Conservation (phyloP, 2,329 filamentous ascomycete genomes). For the Calycina marina region DNA sequence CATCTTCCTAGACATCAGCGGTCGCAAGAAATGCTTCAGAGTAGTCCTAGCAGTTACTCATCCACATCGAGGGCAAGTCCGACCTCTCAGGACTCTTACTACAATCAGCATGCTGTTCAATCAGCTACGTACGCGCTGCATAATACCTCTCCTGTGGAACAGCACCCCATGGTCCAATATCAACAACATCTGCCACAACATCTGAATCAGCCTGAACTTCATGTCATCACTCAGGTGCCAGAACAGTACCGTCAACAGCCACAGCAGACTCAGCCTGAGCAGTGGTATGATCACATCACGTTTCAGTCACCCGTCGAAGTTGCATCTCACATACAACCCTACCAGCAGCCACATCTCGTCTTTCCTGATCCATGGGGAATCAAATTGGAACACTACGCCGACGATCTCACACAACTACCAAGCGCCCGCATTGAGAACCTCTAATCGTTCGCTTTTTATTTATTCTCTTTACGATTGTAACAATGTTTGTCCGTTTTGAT, state of each 20-base stretch:
- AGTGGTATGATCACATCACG: slow-evolving; percentile 35
- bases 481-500: no score
- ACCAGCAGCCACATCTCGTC: slow-evolving; percentile 30
- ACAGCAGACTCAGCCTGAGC: slow-evolving; percentile 31
- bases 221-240: slow-evolving; percentile 22
- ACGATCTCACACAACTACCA: slow-evolving; percentile 43
- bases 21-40: slow-evolving; percentile 35
- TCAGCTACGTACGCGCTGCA: slow-evolving; percentile 34
- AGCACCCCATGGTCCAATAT: slow-evolving; percentile 26
- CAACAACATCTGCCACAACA: slow-evolving; percentile 18
- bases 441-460: no score
- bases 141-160: slow-evolving; percentile 32
- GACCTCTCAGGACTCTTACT: slow-evolving; percentile 38
- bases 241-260: slow-evolving; percentile 27
- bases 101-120: slow-evolving; percentile 38
- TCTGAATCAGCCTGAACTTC: slow-evolving; percentile 17
- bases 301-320: slow-evolving; percentile 45
- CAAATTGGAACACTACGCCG: slow-evolving; percentile 40
- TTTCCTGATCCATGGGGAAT: slow-evolving; percentile 38
- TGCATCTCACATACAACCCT: slow-evolving; percentile 36
- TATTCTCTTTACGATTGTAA: no score
- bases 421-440: slow-evolving; percentile 42
- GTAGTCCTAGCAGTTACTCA: slow-evolving; percentile 44
- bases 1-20: slow-evolving; percentile 29
- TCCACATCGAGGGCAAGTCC: slow-evolving; percentile 39